phyloP scores from a whole-genome alignment of 2,329 filamentous ascomycete species.

The Arachnomyces sp. region DNA sequence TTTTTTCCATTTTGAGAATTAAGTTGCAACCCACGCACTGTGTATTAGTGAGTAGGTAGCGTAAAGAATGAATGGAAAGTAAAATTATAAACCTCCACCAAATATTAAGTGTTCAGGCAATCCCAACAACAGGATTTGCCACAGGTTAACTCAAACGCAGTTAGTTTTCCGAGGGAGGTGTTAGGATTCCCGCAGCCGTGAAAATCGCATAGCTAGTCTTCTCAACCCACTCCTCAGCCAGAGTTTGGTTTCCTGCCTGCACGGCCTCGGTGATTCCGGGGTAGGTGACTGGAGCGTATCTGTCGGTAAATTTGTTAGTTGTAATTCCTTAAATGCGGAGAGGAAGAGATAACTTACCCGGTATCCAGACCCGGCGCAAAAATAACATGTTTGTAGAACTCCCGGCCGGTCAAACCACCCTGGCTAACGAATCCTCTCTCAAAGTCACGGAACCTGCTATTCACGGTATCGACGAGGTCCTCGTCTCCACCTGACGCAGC shows the following conservation, averaged over 20 bases:
- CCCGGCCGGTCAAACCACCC: slow-evolving; percentile 38
- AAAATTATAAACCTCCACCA: too few species aligned
- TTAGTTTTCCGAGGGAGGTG: slow-evolving; percentile 3
- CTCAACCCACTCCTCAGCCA: slow-evolving; percentile 17
- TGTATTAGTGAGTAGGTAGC: too few species aligned
- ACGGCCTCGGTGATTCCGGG: slow-evolving; percentile 21
- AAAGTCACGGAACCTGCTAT: slow-evolving; percentile 41
- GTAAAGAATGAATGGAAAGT: too few species aligned
- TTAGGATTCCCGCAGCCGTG: slow-evolving; percentile 15
- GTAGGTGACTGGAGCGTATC: slow-evolving; percentile 19
- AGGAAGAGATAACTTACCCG: slow-evolving; percentile 14
- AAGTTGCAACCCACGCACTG: too few species aligned
- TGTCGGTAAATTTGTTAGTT: neutral
- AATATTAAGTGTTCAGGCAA: too few species aligned
- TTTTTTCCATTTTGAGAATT: too few species aligned
- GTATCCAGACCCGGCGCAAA: slow-evolving; percentile 40
- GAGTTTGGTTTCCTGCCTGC: slow-evolving; percentile 15
- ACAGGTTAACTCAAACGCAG: too few species aligned
- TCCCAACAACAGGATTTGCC: too few species aligned
- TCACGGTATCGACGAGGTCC: slow-evolving; percentile 24
- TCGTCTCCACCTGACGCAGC: slow-evolving; percentile 6
- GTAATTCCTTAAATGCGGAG: neutral
- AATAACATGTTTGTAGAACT: slow-evolving; percentile 41
- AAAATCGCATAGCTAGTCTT: slow-evolving; percentile 17
- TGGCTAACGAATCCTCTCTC: slow-evolving; percentile 39